A percentile compares a stretch with the other conserved stretches of the same genome.
Evolutionary conservation across 306 rosid species (phyloP).

Genomic region (Casuarina glauca): DNA sequence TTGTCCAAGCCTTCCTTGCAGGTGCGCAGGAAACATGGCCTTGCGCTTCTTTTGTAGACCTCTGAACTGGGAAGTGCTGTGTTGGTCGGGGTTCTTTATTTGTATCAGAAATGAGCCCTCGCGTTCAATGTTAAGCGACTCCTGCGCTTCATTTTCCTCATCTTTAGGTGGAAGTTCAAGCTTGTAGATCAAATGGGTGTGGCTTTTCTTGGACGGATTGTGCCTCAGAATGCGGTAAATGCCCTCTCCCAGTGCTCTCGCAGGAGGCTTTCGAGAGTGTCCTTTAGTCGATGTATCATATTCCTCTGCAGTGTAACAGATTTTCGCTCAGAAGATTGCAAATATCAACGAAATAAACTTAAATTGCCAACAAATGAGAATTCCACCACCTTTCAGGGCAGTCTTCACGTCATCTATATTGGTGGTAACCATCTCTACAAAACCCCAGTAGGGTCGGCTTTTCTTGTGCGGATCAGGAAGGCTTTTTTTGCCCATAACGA

Average conservation of each 20-base stretch:
- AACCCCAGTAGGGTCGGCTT: conserved; percentile 51
- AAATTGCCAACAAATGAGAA: background rate
- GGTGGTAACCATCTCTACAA: conserved; percentile 55
- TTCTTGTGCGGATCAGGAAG: conserved; percentile 52
- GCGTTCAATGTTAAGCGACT: conserved; percentile 45
- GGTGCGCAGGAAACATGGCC: conserved; percentile 56
- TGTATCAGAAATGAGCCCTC: conserved; percentile 56
- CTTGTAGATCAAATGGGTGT: conserved; percentile 64
- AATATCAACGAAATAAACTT: background rate
- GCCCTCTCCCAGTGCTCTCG: conserved; percentile 62
- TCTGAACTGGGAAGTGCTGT: conserved; percentile 5
- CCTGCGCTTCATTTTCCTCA: conserved; percentile 44
- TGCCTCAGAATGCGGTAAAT: conserved; percentile 54
- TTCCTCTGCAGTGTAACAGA: conserved; percentile 34
- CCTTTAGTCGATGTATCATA: conserved; percentile 51
- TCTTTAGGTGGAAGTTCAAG: conserved; percentile 46
- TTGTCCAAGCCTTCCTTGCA: conserved; percentile 50
- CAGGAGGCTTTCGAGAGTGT: conserved; percentile 30
- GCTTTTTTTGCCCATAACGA: conserved; percentile 59
- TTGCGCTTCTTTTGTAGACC: conserved; percentile 48
- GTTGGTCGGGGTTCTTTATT: conserved; percentile 54
- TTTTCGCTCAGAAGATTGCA: background rate
- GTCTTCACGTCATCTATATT: conserved; percentile 39
- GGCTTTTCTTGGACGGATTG: conserved; percentile 24
- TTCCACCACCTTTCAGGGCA: conserved; percentile 50